These are phyloP conservation scores for Phaffomyces opuntiae DNA, from an alignment of 805 yeast species.

Conservation along the genomic window DNA sequence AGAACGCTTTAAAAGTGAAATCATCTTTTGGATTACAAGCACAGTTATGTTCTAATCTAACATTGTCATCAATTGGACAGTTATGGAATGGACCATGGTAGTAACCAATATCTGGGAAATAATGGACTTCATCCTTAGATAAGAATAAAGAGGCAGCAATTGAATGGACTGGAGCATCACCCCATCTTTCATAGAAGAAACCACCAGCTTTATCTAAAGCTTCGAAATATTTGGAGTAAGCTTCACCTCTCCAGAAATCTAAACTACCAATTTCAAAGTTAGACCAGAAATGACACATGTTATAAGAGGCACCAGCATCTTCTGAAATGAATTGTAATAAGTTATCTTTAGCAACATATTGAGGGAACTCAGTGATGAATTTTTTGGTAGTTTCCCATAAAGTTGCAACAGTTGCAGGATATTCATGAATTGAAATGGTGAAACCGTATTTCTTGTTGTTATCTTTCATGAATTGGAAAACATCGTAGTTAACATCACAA, in stretches of 20 bases:
- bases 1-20: constrained; percentile 74
- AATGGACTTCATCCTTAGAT: constrained; percentile 53
- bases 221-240: constrained; percentile 57
- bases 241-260: constrained; percentile 57
- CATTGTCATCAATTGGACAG: constrained; percentile 64
- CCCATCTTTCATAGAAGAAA: constrained; percentile 86
- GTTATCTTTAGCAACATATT: constrained; percentile 38
- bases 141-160: constrained; percentile 63
- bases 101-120: constrained; percentile 73
- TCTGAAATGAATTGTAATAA: constrained; percentile 57
- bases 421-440: constrained; percentile 63
- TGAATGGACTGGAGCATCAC: constrained; percentile 87
- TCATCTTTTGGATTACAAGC: constrained; percentile 67
- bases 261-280: constrained; percentile 71
- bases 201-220: constrained; percentile 66
- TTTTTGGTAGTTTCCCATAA: constrained; percentile 55
- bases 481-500: constrained; percentile 62
- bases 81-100: constrained; percentile 72
- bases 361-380: constrained; percentile 38
- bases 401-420: constrained; percentile 51
- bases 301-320: constrained; percentile 62
- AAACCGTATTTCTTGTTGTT: constrained; percentile 61
- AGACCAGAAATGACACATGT: constrained; percentile 79
- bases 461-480: constrained; percentile 54
- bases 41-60: constrained; percentile 60